These are phyloP conservation scores for Akanthomyces uredinophilus DNA, from an alignment of 2,329 filamentous ascomycete species.

Conservation along the genomic window DNA sequence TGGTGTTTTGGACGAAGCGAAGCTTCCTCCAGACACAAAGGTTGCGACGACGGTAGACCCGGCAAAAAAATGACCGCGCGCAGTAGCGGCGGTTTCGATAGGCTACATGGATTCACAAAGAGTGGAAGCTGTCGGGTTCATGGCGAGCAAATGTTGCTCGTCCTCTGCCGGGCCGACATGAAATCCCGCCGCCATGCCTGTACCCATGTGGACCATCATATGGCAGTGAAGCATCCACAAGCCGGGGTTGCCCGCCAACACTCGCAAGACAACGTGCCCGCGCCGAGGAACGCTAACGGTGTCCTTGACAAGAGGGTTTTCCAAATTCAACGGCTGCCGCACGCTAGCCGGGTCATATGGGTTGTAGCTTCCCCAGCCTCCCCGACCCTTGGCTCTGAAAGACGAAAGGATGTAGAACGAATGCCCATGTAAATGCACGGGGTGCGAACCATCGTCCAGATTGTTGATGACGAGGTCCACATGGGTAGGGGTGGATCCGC, in stretches of 20 bases:
- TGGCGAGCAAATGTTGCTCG: slow-evolving; percentile 16
- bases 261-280: slow-evolving; percentile 22
- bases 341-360: slow-evolving; percentile 18
- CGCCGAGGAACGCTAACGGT: slow-evolving; percentile 37
- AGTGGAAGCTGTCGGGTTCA: slow-evolving; percentile 16
- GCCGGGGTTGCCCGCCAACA: slow-evolving; percentile 23
- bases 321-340: slow-evolving; percentile 13
- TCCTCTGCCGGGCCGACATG: slow-evolving; percentile 21
- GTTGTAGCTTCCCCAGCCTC: slow-evolving; percentile 24
- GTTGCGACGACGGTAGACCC: not conserved
- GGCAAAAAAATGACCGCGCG: too few species aligned
- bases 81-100: too few species aligned
- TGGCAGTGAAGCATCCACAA: slow-evolving; percentile 27
- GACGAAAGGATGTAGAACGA: slow-evolving; percentile 40
- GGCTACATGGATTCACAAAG: slow-evolving; percentile 13
- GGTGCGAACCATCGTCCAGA: slow-evolving; percentile 29
- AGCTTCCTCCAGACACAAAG: too few species aligned
- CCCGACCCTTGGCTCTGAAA: slow-evolving; percentile 17
- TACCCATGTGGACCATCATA: slow-evolving; percentile 25
- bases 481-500: slow-evolving; percentile 11
- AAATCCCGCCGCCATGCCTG: slow-evolving; percentile 24
- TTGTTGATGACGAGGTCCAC: slow-evolving; percentile 30
- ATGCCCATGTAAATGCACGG: slow-evolving; percentile 52
- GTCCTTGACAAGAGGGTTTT: slow-evolving; percentile 24
- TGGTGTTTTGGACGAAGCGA: not conserved